A percentile compares a stretch with the other conserved stretches of the same genome.
phyloP scores from a whole-genome alignment of 2,329 filamentous ascomycete genomes.

The Raffaelea ambrosiae region DNA sequence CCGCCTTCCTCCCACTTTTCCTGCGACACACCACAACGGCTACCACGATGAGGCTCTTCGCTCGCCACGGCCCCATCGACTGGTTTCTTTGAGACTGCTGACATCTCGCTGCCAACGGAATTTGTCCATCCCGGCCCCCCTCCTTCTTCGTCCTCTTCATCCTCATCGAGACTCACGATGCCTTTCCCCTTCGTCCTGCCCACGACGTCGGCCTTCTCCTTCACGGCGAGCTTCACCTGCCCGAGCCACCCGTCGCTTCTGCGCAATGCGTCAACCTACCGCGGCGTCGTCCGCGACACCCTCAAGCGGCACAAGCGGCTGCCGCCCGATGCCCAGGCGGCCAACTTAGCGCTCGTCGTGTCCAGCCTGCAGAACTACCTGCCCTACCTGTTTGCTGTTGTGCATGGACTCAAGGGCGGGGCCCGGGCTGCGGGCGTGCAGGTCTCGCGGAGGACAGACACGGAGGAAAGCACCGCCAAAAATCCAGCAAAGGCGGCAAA shows the following conservation, averaged over 20 bases:
- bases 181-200: conserved; percentile 83
- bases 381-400: conserved; percentile 72
- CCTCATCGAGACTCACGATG: conserved; percentile 57
- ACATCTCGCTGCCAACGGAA: background rate
- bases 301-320: conserved; percentile 87
- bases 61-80: no score
- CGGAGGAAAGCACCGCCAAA: conserved; percentile 36
- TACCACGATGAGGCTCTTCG: no score
- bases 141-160: background rate
- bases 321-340: conserved; percentile 58
- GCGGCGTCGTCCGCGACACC: conserved; percentile 71
- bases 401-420: conserved; percentile 48
- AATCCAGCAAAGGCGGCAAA: conserved; percentile 52
- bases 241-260: conserved; percentile 85
- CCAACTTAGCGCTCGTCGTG: conserved; percentile 62
- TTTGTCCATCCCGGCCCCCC: background rate
- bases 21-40: no score
- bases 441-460: background rate
- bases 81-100: no score
- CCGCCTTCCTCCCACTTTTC: background rate
- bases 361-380: conserved; percentile 68
- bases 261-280: conserved; percentile 70
- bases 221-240: conserved; percentile 68
- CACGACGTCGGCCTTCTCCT: conserved; percentile 80
- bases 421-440: background rate